Base-by-base conservation (phyloP, 305 asterid genomes). In the Fraxinus baroniana region DNA sequence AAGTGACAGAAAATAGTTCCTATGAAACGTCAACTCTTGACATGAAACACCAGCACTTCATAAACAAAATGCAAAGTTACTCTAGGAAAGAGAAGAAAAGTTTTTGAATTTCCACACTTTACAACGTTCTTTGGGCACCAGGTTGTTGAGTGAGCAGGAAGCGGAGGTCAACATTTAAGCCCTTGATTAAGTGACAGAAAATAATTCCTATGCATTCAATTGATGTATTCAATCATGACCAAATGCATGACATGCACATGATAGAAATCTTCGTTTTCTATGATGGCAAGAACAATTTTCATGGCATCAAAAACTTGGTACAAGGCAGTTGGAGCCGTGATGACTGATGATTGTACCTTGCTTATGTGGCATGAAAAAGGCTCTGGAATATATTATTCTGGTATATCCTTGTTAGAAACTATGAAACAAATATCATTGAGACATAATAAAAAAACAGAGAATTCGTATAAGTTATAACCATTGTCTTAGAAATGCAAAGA, bases 41-140 rank as follows among this genome's bases (percentile, higher is more conserved):
- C 24, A 55, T 55, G 64, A 55, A 55, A 55, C 64, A 55, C 44
- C 44, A 30, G 60, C 20, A 79, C 46, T 78, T 80, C 37, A 78
- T 52, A 79, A 46, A 60, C 18, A 66, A 77, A 74, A 86, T 64
- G 52, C 71, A 80, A 44, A 72, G 17, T 62, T 64, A 74, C 79
- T 28, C 46, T 37, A 80, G 32, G 18, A 30, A 78, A 35, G 77
- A 78, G 81, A 78, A 75, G 74, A 60, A 49, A 74, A 55, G 57
- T 57, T 60, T 32, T 74, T 55, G 26, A 33, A 35, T 76, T 80
- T 76, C 64, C 78, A 77, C 66, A 71, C 35, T 28, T 35, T n/a
- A 85, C 57, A 76, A 28, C 46, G 32, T 74, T 85, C 79, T 41
- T 49, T 26, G 41, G 39, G 75, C 72, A 22, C n/a, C 18, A 1